A percentile compares a stretch with the other conserved stretches of the same genome.
Evolutionary conservation across 495 filamentous ascomycete genomes (phyloP).

Genomic region (Podospora pseudopauciseta): DNA sequence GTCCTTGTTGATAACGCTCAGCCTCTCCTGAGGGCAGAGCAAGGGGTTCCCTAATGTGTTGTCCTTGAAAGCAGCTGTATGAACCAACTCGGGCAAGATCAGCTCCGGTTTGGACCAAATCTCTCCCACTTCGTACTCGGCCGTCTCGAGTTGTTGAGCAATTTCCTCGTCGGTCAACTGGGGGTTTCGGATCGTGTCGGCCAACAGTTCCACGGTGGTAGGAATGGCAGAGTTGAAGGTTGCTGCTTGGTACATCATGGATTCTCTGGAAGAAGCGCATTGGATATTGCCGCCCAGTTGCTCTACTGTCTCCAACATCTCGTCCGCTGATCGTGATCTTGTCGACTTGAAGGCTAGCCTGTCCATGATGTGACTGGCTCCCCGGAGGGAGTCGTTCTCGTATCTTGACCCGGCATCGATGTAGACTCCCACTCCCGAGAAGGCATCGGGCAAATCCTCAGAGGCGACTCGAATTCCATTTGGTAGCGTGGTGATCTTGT

Average conservation of each 20-base stretch:
- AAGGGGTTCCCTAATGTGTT: constrained; percentile 95
- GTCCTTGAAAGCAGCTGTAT: constrained; percentile 89
- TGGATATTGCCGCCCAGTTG: constrained; percentile 91
- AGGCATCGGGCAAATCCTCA: constrained; percentile 91
- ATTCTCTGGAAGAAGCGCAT: constrained; percentile 91
- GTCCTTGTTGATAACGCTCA: constrained; percentile 68
- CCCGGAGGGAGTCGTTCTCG: constrained; percentile 78
- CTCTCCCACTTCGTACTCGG: constrained; percentile 91
- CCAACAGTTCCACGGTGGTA: constrained; percentile 76
- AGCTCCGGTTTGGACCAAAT: constrained; percentile 98
- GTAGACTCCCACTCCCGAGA: constrained; percentile 93
- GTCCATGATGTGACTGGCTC: constrained; percentile 95
- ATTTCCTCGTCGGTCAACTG: constrained; percentile 89
- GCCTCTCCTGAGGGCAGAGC: constrained; percentile 80
- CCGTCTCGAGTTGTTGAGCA: constrained; percentile 77
- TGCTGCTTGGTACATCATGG: constrained; percentile 97
- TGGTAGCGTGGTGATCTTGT: constrained; percentile 81
- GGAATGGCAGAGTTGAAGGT: constrained; percentile 95
- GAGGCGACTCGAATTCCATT: constrained; percentile 96
- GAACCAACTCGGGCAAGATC: constrained; percentile 90
- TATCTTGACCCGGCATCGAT: constrained; percentile 95
- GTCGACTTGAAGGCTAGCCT: constrained; percentile 96
- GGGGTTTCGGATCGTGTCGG: constrained; percentile 90
- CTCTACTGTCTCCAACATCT: constrained; percentile 84
- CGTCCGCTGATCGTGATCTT: constrained; percentile 62